A percentile compares a stretch with the other conserved stretches of the same genome.
Conservation (phyloP, 441 rosid species). For the Brassica balearica region DNA sequence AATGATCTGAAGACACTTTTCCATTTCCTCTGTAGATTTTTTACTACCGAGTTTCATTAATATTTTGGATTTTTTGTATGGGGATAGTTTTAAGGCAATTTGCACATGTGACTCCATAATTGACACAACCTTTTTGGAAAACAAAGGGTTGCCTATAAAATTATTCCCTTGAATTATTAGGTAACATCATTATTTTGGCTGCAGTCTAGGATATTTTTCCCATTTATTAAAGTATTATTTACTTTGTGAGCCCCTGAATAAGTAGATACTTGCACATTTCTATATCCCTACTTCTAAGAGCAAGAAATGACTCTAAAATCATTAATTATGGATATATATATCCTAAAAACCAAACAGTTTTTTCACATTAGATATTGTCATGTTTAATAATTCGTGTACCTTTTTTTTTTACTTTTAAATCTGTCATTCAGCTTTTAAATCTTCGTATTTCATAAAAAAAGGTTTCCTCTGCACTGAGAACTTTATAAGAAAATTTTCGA, state of each 20-base stretch:
- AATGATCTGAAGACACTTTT: background rate
- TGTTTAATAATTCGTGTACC: background rate
- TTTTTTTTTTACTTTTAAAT: constrained; percentile 12
- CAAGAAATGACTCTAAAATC: constrained; percentile 5
- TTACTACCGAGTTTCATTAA: constrained; percentile 1
- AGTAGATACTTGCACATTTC: background rate
- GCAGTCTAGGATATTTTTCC: background rate
- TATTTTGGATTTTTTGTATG: constrained; percentile 14
- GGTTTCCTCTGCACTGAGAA: constrained; percentile 8
- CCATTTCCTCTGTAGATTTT: background rate
- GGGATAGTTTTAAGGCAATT: constrained; percentile 6
- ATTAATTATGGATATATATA: background rate
- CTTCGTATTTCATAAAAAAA: constrained; percentile 24
- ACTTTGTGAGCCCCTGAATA: constrained; percentile 10
- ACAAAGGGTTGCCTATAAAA: constrained; percentile 22
- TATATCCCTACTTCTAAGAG: background rate
- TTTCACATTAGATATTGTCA: background rate
- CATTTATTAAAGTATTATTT: background rate
- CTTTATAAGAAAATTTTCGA: background rate
- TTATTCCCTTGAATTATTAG: constrained; percentile 28
- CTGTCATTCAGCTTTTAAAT: constrained; percentile 31
- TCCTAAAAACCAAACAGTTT: background rate
- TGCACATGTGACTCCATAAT: constrained; percentile 42
- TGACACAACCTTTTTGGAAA: constrained; percentile 26
- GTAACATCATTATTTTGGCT: constrained; percentile 26